Base-by-base conservation (phyloP, 2,329 filamentous ascomycete species). In the Zopfia rhizophila region DNA sequence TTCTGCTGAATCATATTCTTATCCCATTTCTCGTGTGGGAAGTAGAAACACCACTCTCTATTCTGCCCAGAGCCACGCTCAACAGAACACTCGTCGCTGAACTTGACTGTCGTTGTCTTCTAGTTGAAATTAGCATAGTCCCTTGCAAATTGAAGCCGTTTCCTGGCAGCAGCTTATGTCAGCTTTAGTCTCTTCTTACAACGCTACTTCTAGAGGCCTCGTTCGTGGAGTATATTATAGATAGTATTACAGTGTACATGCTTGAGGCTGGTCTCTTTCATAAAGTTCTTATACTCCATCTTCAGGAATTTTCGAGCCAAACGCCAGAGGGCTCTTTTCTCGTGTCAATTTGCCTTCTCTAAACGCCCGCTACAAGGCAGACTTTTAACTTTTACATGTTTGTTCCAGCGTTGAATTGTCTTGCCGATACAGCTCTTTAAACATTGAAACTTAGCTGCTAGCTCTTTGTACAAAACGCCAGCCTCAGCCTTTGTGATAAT, bases 401-500 rank as follows among this genome's bases (percentile, higher is more conserved):
- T 17, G 30, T 29, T 12, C 30, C 30, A 39, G 21, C 22, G 21
- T 23, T 11, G 14, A 21, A 45, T 38, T 14, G 28, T 45, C 35
- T 39, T 39, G 18, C 39, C 18, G 28, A 45, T 22, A 28, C 27
- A 32, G 35, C 35, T 29, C 35, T 39, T 22, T 6, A 13, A 19
- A 19, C 29, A 45, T 23, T 27, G 21, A 33, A 45, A 28, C 12
- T 21, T 23, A 17, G 32, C 23, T 8, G 42, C 35, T 17, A 45
- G 29, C 31, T 31, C 29, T n/a, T 14, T 29, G 5, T 27, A 30
- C 21, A 14, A 4, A 17, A 18, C 27, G 35, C 35, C 27, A 39
- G 29, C 42, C 22, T 45, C 29, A 41, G n/a, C n/a, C n/a, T n/a
- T n/a, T n/a, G n/a, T n/a, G 21, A 41, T 21, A 31, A 22, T 41